A percentile compares a stretch with the other conserved stretches of the same genome.
Evolutionary conservation across 352 stramenopile species (phyloP).

Genomic region (Thalassiosira ordinaria): DNA sequence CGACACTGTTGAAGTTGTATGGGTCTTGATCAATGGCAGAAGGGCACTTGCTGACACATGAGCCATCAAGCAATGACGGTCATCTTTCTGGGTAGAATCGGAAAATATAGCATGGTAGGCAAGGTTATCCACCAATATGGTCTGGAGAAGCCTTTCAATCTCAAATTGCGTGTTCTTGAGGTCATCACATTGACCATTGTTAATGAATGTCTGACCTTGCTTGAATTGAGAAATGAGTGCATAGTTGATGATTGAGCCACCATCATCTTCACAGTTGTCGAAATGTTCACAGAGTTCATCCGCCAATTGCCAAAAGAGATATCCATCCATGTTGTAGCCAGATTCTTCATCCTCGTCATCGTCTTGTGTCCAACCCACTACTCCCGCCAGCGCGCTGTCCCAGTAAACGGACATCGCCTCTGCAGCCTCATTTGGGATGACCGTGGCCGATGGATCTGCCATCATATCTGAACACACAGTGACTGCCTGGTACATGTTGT

Average conservation of each 20-base stretch:
- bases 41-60: slow-evolving; percentile 45
- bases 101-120: slow-evolving; percentile 63
- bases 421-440: background rate
- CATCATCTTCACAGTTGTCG: slow-evolving; percentile 62
- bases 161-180: slow-evolving; percentile 10
- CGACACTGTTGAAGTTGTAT: background rate
- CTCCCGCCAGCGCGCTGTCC: slow-evolving; percentile 51
- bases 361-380: slow-evolving; percentile 50
- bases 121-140: slow-evolving; percentile 62
- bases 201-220: slow-evolving; percentile 26
- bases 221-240: slow-evolving; percentile 54
- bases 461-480: slow-evolving; percentile 27
- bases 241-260: slow-evolving; percentile 45
- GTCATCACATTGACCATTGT: slow-evolving; percentile 51
- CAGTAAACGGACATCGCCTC: slow-evolving; percentile 24
- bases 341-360: slow-evolving; percentile 6
- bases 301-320: slow-evolving; percentile 69
- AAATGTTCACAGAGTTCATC: slow-evolving; percentile 76
- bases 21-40: slow-evolving; percentile 37
- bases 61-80: slow-evolving; percentile 49
- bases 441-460: background rate
- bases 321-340: slow-evolving; percentile 51
- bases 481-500: slow-evolving; percentile 67
- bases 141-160: slow-evolving; percentile 49
- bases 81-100: slow-evolving; percentile 28